Conservation (phyloP, 2,329 filamentous ascomycete genomes). For the Penicillium sp. region DNA sequence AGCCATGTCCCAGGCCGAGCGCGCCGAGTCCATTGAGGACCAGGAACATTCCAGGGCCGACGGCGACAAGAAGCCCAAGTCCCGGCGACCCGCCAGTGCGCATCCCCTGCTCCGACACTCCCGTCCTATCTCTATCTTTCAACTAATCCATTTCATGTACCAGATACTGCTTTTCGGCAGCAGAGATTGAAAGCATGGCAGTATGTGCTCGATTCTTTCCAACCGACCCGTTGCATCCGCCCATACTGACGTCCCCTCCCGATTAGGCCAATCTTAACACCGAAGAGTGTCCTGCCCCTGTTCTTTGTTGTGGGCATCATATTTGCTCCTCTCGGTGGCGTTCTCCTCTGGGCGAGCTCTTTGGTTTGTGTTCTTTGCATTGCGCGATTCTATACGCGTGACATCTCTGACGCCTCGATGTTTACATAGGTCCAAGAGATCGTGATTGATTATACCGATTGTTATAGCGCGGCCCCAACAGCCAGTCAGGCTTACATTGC, state of each 20-base stretch:
- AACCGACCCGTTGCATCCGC: no score
- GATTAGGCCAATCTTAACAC: slow-evolving; percentile 82
- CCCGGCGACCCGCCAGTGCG: slow-evolving; percentile 84
- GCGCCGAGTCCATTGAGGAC: slow-evolving; percentile 45
- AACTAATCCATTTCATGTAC: slow-evolving; percentile 13
- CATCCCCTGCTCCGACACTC: slow-evolving; percentile 4
- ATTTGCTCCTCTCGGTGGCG: slow-evolving; percentile 87
- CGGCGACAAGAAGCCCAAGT: slow-evolving; percentile 79
- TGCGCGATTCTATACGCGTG: not conserved
- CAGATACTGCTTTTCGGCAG: slow-evolving; percentile 95
- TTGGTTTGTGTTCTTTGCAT: slow-evolving; percentile 54
- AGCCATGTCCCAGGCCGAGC: slow-evolving; percentile 47
- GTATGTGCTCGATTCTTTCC: slow-evolving; percentile 52
- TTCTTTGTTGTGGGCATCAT: slow-evolving; percentile 90
- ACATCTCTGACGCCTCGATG: not conserved
- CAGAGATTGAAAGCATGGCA: slow-evolving; percentile 99
- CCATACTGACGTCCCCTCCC: slow-evolving; percentile 15
- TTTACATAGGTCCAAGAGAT: slow-evolving; percentile 77
- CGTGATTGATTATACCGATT: slow-evolving; percentile 85
- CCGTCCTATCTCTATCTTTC: slow-evolving; percentile 1
- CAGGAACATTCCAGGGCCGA: slow-evolving; percentile 42
- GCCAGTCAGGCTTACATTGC: slow-evolving; percentile 32
- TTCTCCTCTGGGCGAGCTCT: slow-evolving; percentile 81
- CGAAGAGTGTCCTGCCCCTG: slow-evolving; percentile 86
- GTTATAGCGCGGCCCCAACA: slow-evolving; percentile 57